phyloP scores from a whole-genome alignment of 768 basidiomycete genomes.

The Leucogyrophana mollusca region DNA sequence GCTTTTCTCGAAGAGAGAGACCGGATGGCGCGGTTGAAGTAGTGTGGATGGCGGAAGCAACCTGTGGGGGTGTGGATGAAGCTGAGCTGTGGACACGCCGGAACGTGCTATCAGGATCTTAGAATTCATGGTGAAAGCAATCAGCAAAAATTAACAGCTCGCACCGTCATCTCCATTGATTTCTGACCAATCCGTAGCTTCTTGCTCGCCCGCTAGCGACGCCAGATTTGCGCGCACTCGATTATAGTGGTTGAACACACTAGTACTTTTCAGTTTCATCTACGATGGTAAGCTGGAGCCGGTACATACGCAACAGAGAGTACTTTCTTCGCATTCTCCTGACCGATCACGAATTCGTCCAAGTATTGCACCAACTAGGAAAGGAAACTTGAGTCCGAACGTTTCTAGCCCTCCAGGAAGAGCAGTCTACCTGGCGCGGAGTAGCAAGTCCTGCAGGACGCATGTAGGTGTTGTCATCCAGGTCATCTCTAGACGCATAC shows the following conservation, averaged over 20 bases:
- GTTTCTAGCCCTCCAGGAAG: background rate
- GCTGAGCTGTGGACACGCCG: conserved; percentile 53
- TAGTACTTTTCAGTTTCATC: conserved; percentile 26
- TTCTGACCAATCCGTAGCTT: conserved; percentile 26
- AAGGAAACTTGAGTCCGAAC: conserved; percentile 9
- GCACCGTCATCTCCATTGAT: conserved; percentile 25
- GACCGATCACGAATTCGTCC: conserved; percentile 88
- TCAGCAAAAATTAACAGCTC: conserved; percentile 8
- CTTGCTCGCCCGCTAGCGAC: conserved; percentile 40
- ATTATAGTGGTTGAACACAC: conserved; percentile 95
- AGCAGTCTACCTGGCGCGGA: conserved; percentile 43
- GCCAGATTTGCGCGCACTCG: conserved; percentile 74
- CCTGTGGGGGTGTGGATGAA: conserved; percentile 59
- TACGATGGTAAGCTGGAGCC: background rate
- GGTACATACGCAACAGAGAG: conserved; percentile 86
- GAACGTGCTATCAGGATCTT: conserved; percentile 25
- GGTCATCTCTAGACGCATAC: conserved; percentile 29
- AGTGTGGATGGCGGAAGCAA: conserved; percentile 31
- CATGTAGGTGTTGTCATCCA: conserved; percentile 29
- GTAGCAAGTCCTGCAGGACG: conserved; percentile 57
- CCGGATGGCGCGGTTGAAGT: conserved; percentile 40
- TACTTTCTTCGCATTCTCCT: conserved; percentile 90
- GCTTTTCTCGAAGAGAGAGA: conserved; percentile 86
- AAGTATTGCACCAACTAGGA: conserved; percentile 78
- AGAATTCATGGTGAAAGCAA: background rate